phyloP scores from a whole-genome alignment of 495 filamentous ascomycete genomes.

The Aspergillus cavernicola region DNA sequence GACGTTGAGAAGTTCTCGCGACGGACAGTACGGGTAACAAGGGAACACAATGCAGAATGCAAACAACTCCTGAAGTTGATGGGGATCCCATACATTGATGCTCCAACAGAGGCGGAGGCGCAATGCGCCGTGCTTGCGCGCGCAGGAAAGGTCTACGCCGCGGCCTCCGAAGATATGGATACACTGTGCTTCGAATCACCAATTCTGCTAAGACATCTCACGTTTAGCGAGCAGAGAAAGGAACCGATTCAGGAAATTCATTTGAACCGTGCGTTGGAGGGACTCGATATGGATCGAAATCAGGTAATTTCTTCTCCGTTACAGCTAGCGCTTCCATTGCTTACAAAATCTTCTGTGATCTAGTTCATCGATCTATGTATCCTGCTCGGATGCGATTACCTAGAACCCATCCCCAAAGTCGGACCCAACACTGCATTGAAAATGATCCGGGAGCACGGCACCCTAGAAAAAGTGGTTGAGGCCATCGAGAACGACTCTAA shows the following conservation, averaged over 20 bases:
- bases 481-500: conserved; percentile 70
- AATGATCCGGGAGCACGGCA: conserved; percentile 84
- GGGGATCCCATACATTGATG: conserved; percentile 93
- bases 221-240: conserved; percentile 94
- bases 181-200: conserved; percentile 93
- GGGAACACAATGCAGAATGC: conserved; percentile 93
- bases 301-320: conserved; percentile 50
- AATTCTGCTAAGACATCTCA: conserved; percentile 87
- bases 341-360: conserved; percentile 4
- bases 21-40: conserved; percentile 88
- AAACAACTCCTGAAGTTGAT: conserved; percentile 86
- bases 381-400: conserved; percentile 94
- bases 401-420: conserved; percentile 92
- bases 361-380: conserved; percentile 98
- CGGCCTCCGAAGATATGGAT: conserved; percentile 98
- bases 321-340: background rate
- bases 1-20: conserved; percentile 98
- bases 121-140: conserved; percentile 90
- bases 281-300: conserved; percentile 77
- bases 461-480: conserved; percentile 81
- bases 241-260: conserved; percentile 96
- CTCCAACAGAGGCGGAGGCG: conserved; percentile 94
- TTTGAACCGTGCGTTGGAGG: conserved; percentile 75
- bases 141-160: conserved; percentile 93
- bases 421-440: conserved; percentile 88